Conservation (phyloP, 805 yeast genomes). For the Cephaloascus albidus region DNA sequence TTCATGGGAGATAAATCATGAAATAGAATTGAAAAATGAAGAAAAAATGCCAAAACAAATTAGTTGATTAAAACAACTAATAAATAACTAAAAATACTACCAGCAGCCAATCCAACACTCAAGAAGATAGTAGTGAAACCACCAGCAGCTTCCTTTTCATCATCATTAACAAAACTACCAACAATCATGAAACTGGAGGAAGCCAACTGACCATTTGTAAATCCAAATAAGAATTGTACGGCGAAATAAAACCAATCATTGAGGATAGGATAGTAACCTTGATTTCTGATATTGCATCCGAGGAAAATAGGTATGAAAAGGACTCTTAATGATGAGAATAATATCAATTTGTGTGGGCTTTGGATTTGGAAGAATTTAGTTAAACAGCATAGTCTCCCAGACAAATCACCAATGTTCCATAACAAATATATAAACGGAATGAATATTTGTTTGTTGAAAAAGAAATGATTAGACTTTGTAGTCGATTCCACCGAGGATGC, state of each 20-base stretch:
- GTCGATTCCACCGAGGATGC: conserved; percentile 61
- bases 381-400: conserved; percentile 68
- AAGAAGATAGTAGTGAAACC: conserved; percentile 82
- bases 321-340: conserved; percentile 47
- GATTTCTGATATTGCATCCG: conserved; percentile 48
- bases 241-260: conserved; percentile 57
- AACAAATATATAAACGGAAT: conserved; percentile 72
- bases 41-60: too few relatives aligned
- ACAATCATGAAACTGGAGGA: conserved; percentile 77
- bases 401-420: conserved; percentile 88
- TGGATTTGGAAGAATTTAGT: conserved; percentile 28
- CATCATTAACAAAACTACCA: conserved; percentile 45
- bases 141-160: conserved; percentile 86
- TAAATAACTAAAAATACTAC: conserved; percentile 67
- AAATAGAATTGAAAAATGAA: too few relatives aligned
- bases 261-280: conserved; percentile 30
- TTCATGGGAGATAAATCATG: too few relatives aligned
- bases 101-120: conserved; percentile 69
- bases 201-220: conserved; percentile 80
- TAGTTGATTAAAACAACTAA: conserved; percentile 26
- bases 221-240: conserved; percentile 72
- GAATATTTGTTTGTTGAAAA: conserved; percentile 38
- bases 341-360: conserved; percentile 33
- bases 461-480: conserved; percentile 7
- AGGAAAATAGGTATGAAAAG: conserved; percentile 65